A percentile compares a stretch with the other conserved stretches of the same genome.
Evolutionary conservation across 495 filamentous ascomycete genomes (phyloP).

Genomic region (Astrothelium macrocarpum): DNA sequence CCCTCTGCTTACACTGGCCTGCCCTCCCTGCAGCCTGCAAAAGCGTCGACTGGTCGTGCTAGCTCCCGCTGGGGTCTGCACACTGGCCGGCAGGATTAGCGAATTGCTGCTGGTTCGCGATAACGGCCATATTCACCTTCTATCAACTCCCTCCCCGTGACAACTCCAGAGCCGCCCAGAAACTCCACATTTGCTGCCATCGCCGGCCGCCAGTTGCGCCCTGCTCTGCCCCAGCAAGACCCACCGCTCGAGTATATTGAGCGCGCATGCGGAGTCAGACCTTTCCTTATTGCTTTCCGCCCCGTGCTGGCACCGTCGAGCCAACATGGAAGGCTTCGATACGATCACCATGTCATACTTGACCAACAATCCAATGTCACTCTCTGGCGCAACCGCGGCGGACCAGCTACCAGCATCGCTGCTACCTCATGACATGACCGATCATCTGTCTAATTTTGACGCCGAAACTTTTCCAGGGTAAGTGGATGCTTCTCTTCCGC

Average conservation of each 20-base stretch:
- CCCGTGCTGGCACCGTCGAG: slow-evolving; percentile 23
- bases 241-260: background rate
- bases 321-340: slow-evolving; percentile 55
- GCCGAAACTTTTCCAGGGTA: slow-evolving; percentile 52
- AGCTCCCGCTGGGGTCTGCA: background rate
- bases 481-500: slow-evolving; percentile 14
- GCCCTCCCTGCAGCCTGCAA: background rate
- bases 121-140: background rate
- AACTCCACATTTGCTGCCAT: background rate
- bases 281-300: slow-evolving; percentile 15
- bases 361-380: slow-evolving; percentile 41
- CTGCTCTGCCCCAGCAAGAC: background rate
- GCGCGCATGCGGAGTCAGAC: slow-evolving; percentile 6
- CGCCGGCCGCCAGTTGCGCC: background rate
- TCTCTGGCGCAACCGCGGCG: slow-evolving; percentile 41
- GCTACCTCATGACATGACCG: slow-evolving; percentile 45
- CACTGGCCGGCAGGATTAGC: background rate
- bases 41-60: slow-evolving; percentile 1
- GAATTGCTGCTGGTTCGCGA: background rate
- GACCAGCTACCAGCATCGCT: slow-evolving; percentile 45
- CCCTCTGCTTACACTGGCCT: slow-evolving; percentile 1
- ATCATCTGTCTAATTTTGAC: slow-evolving; percentile 48
- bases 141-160: background rate
- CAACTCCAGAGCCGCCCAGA: background rate
- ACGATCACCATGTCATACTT: slow-evolving; percentile 56